Evolutionary conservation across 257 asterid genomes (phyloP), one percentile per base, ranked within the genome.

Genomic region (Mitragyna speciosa): DNA sequence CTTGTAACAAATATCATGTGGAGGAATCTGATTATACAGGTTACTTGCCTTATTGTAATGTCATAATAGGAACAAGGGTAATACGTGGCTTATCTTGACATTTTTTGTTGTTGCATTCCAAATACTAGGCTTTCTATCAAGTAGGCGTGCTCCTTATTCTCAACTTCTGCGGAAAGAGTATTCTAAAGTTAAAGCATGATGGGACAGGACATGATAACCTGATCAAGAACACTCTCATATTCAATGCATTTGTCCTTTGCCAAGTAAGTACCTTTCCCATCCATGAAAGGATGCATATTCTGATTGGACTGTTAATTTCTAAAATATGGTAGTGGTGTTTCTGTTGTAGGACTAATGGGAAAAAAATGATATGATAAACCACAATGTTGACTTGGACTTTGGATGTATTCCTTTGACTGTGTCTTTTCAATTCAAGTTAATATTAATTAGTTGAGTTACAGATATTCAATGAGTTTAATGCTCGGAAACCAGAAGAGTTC

Each of bases 1-100:
- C 94, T 95, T 39, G 97, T 95, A 64, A 95, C 98, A 65, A 95
- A 95, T 73, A 90, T 95, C 82, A 92, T 95, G 99, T 95, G 98
- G 98, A 91, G 99, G 87, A 95, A 95, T 93, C 87, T 95, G 92
- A 31, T 85, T 39, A 76, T 95, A 65, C 99, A 95, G 97, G 98
- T 92, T 78, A 19, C 12, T 73, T 54, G 31, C 61, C 67, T 78
- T 80, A 7, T 71, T 63, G 45, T 75, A 69, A 59, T 70, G 52
- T 52, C 75, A 39, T 39, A 73, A 79, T 74, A 43, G 24, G 51
- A 56, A 17, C 2, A 19, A 7, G 24, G 36, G 12, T 4, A 12
- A 10, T 64, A 7, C 41, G 16, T 19, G 65, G 47, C n/a, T 81
- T 24, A 4, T 39, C 2, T 33, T 64, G 67, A 70, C 77, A 30